phyloP scores from a whole-genome alignment of 495 filamentous ascomycete species.

The Daldinia bambusicola region DNA sequence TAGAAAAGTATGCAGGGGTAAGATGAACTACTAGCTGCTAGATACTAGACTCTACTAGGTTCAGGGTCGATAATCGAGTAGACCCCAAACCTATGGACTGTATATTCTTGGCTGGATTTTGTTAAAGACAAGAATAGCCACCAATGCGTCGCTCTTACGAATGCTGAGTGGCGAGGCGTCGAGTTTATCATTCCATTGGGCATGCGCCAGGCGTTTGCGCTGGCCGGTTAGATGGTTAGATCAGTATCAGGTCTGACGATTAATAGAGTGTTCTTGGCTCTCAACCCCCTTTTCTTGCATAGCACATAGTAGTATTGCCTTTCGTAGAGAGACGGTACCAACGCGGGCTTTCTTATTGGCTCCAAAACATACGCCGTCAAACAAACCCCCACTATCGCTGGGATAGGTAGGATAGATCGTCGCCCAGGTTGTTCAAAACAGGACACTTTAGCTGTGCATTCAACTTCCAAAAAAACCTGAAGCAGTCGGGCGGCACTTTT shows the following conservation, averaged over 20 bases:
- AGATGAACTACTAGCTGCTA: slow-evolving; percentile 8
- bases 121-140: slow-evolving; percentile 4
- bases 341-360: slow-evolving; percentile 25
- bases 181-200: background rate
- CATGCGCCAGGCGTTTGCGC: slow-evolving; percentile 19
- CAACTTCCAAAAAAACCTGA: slow-evolving; percentile 8
- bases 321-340: slow-evolving; percentile 32
- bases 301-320: slow-evolving; percentile 33
- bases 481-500: background rate
- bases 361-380: slow-evolving; percentile 29
- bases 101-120: slow-evolving; percentile 13
- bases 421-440: slow-evolving; percentile 25
- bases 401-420: slow-evolving; percentile 21
- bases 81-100: slow-evolving; percentile 7
- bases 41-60: slow-evolving; percentile 18
- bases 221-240: background rate
- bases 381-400: slow-evolving; percentile 38
- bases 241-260: slow-evolving; percentile 26
- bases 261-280: slow-evolving; percentile 26
- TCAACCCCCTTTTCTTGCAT: slow-evolving; percentile 38
- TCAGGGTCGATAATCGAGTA: slow-evolving; percentile 13
- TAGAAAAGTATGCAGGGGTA: slow-evolving; percentile 39
- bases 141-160: background rate
- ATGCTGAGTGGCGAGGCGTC: slow-evolving; percentile 2
- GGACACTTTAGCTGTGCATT: slow-evolving; percentile 20